Evolutionary conservation across 2,329 filamentous ascomycete species (phyloP), one percentile per base, ranked within the genome.

Genomic region (Penicillium sp.): DNA sequence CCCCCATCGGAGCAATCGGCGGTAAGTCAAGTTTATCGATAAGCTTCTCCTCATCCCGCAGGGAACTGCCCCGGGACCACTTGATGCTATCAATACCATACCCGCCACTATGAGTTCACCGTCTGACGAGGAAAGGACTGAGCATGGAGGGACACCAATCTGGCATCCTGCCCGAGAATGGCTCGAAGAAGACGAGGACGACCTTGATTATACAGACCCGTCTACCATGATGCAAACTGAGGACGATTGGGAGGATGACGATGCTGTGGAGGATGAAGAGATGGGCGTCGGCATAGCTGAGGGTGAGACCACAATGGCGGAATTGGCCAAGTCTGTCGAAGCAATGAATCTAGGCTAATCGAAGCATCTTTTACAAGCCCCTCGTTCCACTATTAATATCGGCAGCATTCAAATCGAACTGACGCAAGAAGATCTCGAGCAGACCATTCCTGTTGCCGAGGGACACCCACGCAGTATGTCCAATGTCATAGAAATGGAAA

Each of bases 201-300:
- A 65, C 26, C 44, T 51, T 33, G 63, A 66, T 18, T 65, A 45
- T 21, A 59, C 34, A 49, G 58, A 28, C 54, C 63, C 21, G 48
- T 52, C 16, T 5, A 24, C 31, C 56, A 58, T 21, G 28, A 42
- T 21, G 16, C 50, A 51, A 1, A 48, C 54, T 14, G 52, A 54
- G 21, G 55, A 55, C 19, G 55, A 21, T 33, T 58, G 52, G 53
- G 59, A 60, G 14, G 52, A 56, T 19, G 65, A 63, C 31, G 66
- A 64, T 13, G 64, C 40, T 24, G 46, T 26, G 16, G 39, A 64
- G 10, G 76, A 79, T 72, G 79, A 82, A 71, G 79, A 81, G 68
- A 79, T 81, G 75, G 79, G 81, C 58, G 80, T 77, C 69, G 72
- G 31, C 5, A 21, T 37, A 23, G 31, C 50, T 7, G 52, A 54